Evolutionary conservation across 2,329 filamentous ascomycete genomes (phyloP), one percentile per base, ranked within the genome.

Genomic region (Botrytis fabae): DNA sequence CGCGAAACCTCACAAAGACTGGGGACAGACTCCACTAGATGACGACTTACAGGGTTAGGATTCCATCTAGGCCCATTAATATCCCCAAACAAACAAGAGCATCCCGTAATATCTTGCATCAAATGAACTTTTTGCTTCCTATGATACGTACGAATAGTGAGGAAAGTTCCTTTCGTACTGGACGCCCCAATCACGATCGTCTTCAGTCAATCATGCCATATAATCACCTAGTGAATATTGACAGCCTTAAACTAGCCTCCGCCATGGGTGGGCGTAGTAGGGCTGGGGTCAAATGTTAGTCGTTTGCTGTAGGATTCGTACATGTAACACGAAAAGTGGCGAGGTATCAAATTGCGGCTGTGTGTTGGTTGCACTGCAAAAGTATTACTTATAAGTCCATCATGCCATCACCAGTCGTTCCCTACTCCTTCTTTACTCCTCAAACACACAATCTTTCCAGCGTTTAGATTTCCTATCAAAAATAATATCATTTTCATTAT

Each of bases 341-440:
- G 66, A 54, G 70, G 48, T 48, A n/a, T 42, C n/a, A 65, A 57
- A 71, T 54, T 71, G 38, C 70, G 61, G 70, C 70, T 71, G 46
- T 71, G 70, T 59, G 70, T 71, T 71, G 69, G 60, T 71, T 66
- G 32, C 35, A 44, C n/a, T 42, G 46, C 35, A 22, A 40, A 57
- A 54, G 60, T 38, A 46, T 44, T 66, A 59, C 48, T 42, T 66
- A 71, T 65, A 71, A 71, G 59, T 42, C 16, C 44, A 66, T 54
- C 28, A 59, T 46, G 57, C 42, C 28, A 66, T 48, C 61, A 71
- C 48, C 61, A 63, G 65, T 66, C 61, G 6, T 66, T 66, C 46
- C 25, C 46, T 20, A 12, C 22, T 59, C 44, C 25, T 59, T 46
- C 46, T 54, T 46, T 25, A 14, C 25, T 57, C 40, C 44, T 59